Percentiles rank a stretch among this genome's conserved stretches.
Evolutionary conservation across 140 eudicot genomes (phyloP).

Genomic region (Cichorium intybus): DNA sequence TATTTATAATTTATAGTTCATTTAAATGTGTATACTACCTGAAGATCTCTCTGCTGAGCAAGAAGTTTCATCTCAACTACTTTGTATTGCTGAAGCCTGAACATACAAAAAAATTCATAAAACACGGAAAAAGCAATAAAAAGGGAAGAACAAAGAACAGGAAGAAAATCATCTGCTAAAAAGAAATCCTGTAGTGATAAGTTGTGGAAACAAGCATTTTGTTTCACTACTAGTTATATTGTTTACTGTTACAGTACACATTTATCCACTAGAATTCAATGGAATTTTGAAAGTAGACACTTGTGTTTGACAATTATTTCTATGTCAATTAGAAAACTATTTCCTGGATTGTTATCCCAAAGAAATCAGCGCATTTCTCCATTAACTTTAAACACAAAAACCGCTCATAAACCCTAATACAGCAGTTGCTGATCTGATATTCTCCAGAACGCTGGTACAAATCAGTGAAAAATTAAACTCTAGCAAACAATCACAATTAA

Average conservation of each 20-base stretch:
- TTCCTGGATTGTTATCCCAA: background rate
- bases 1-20: background rate
- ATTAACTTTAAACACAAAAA: background rate
- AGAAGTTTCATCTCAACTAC: slow-evolving; percentile 94
- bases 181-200: background rate
- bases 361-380: background rate
- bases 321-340: background rate
- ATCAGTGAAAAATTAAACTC: background rate
- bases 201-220: background rate
- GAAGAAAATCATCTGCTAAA: background rate
- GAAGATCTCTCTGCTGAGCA: slow-evolving; percentile 91
- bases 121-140: background rate
- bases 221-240: background rate
- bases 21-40: slow-evolving; percentile 38
- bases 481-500: background rate
- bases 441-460: background rate
- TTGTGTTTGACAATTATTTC: background rate
- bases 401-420: slow-evolving; percentile 22
- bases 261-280: background rate
- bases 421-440: slow-evolving; percentile 7
- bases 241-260: background rate
- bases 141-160: background rate
- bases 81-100: slow-evolving; percentile 85
- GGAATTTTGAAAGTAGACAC: background rate
- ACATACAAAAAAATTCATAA: background rate